Percentiles rank a stretch among this genome's conserved stretches.
Evolutionary conservation across 1,284 basidiomycete species (phyloP).

Genomic region (Jaminaea rosea): DNA sequence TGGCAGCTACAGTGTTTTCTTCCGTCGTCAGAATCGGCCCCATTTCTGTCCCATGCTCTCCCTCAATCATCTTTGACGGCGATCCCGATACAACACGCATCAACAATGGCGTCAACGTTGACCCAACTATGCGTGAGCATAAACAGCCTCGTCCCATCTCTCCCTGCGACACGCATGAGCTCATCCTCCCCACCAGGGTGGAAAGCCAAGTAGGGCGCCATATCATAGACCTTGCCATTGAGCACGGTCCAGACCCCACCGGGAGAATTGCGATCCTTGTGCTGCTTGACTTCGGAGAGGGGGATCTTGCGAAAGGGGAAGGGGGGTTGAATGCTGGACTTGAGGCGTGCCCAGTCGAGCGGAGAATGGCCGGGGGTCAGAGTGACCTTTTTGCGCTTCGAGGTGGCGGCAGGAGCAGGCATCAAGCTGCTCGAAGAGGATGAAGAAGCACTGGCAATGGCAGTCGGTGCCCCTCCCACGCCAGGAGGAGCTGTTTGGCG

Average conservation of each 20-base stretch:
- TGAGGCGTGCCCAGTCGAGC: constrained; percentile 82
- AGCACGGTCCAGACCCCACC: constrained; percentile 90
- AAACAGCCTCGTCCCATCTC: constrained; percentile 88
- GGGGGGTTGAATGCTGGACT: constrained; percentile 54
- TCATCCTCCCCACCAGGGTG: constrained; percentile 92
- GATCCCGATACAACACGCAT: constrained; percentile 80
- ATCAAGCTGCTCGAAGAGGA: not conserved
- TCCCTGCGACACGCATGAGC: constrained; percentile 87
- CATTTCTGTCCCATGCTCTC: no score
- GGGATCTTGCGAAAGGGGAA: constrained; percentile 51
- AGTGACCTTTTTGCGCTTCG: constrained; percentile 60
- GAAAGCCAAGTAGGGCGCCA: constrained; percentile 80
- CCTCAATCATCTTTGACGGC: constrained; percentile 55
- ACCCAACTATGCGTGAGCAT: constrained; percentile 74
- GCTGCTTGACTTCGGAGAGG: constrained; percentile 4
- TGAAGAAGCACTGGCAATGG: not conserved
- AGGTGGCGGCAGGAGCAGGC: not conserved
- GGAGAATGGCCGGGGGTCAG: constrained; percentile 84
- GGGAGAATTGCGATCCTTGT: constrained; percentile 66
- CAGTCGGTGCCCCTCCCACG: constrained; percentile 22
- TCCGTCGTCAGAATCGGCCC: no score
- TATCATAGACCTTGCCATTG: constrained; percentile 91
- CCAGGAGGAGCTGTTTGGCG: constrained; percentile 25
- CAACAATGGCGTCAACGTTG: constrained; percentile 84
- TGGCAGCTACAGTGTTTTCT: no score